phyloP scores from a whole-genome alignment of 106 monocot species.

The Agapanthus africanus region DNA sequence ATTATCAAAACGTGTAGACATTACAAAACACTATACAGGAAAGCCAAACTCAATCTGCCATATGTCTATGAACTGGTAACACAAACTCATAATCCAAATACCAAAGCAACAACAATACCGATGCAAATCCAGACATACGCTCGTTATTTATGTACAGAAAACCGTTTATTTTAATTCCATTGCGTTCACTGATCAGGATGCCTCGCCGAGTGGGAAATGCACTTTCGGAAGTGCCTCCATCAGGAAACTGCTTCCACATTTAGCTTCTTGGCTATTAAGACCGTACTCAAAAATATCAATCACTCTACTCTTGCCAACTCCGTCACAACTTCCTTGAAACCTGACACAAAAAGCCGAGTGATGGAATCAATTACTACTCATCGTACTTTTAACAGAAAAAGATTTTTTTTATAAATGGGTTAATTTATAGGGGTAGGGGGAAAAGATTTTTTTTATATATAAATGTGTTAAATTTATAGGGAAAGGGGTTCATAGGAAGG shows the following conservation, averaged over 20 bases:
- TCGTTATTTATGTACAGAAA: constrained; percentile 40
- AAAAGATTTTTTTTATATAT: too few species aligned
- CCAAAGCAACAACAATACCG: too few species aligned
- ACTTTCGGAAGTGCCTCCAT: constrained; percentile 31
- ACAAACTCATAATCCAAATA: too few species aligned
- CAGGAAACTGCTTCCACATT: constrained; percentile 44
- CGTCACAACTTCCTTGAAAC: not conserved
- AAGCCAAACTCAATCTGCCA: too few species aligned
- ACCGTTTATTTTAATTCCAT: not conserved
- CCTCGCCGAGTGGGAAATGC: constrained; percentile 50
- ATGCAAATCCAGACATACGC: not conserved
- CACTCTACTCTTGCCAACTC: not conserved
- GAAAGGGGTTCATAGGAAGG: not conserved
- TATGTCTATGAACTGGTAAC: too few species aligned
- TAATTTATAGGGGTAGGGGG: not conserved
- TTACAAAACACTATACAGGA: too few species aligned
- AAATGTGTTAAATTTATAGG: too few species aligned
- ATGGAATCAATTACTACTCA: not conserved
- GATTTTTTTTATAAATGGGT: not conserved
- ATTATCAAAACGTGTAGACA: too few species aligned
- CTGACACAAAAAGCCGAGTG: constrained; percentile 2
- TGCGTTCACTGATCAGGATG: constrained; percentile 18
- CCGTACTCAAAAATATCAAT: constrained; percentile 17
- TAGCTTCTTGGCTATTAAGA: constrained; percentile 26
- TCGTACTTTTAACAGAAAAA: too few species aligned